Conservation (phyloP, 257 asterid genomes). For the Linaria vulgaris region DNA sequence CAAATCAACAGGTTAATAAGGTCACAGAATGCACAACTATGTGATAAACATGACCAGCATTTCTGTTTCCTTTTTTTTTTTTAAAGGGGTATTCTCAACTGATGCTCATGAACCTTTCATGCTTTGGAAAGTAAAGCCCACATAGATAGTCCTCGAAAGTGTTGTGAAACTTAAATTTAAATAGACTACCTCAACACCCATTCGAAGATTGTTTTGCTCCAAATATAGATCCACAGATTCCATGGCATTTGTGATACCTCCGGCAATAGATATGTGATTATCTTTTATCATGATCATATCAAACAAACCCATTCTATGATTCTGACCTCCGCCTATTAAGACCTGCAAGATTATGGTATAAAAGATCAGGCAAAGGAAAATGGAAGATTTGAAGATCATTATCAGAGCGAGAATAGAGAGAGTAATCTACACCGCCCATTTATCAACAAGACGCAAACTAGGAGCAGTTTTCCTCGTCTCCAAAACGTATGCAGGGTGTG, state of each 20-base stretch:
- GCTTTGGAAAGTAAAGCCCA: neutral
- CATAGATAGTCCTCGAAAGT: slow-evolving; percentile 3
- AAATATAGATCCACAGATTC: slow-evolving; percentile 77
- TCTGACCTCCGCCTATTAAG: slow-evolving; percentile 89
- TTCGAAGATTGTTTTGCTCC: slow-evolving; percentile 63
- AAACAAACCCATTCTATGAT: slow-evolving; percentile 95
- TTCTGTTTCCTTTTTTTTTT: too few relatives aligned
- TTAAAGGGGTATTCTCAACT: too few relatives aligned
- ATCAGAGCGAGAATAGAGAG: slow-evolving; percentile 27
- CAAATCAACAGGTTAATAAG: neutral
- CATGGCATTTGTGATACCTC: slow-evolving; percentile 75
- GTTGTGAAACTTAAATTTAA: slow-evolving; percentile 1
- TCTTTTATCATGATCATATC: slow-evolving; percentile 99
- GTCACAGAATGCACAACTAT: neutral
- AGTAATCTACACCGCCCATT: slow-evolving; percentile 93
- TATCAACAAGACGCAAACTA: slow-evolving; percentile 90
- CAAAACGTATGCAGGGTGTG: slow-evolving; percentile 74
- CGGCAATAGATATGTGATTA: slow-evolving; percentile 91
- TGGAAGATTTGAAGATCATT: neutral
- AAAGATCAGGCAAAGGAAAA: slow-evolving; percentile 10
- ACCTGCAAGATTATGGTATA: slow-evolving; percentile 46
- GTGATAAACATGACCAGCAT: neutral
- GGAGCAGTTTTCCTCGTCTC: slow-evolving; percentile 99
- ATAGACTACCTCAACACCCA: slow-evolving; percentile 83
- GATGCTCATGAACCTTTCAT: too few relatives aligned